Percentiles rank a stretch among this genome's conserved stretches.
phyloP scores from a whole-genome alignment of 768 basidiomycete genomes.

The Trametes cubensis region DNA sequence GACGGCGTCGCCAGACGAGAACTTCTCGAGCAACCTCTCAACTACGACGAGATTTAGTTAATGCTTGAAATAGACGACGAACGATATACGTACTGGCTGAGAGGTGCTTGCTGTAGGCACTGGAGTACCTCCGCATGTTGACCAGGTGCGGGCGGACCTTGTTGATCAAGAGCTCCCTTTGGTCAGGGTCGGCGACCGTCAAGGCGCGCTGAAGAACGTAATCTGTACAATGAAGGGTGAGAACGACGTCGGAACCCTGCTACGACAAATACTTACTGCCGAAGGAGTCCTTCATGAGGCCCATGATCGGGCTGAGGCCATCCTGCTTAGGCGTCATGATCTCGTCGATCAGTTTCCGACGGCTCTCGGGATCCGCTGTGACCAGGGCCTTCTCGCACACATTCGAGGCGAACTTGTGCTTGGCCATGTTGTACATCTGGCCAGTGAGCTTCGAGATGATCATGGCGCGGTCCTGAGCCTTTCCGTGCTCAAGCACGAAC shows the following conservation, averaged over 20 bases:
- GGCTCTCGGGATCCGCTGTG: constrained; percentile 63
- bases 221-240: constrained; percentile 45
- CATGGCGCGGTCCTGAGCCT: constrained; percentile 62
- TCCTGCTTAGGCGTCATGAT: constrained; percentile 68
- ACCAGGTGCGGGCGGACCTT: constrained; percentile 68
- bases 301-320: constrained; percentile 66
- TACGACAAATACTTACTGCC: constrained; percentile 60
- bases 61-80: not conserved
- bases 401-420: constrained; percentile 94
- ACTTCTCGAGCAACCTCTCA: constrained; percentile 68
- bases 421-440: constrained; percentile 76
- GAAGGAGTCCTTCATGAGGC: constrained; percentile 86
- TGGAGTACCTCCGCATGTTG: constrained; percentile 71
- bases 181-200: constrained; percentile 66
- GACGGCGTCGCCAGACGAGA: constrained; percentile 19
- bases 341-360: constrained; percentile 76
- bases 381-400: constrained; percentile 90
- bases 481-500: constrained; percentile 85
- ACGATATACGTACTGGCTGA: constrained; percentile 62
- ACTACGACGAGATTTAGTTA: constrained; percentile 43
- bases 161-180: constrained; percentile 64
- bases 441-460: constrained; percentile 74
- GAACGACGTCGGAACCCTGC: too few species aligned
- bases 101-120: constrained; percentile 79
- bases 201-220: constrained; percentile 86